phyloP scores from a whole-genome alignment of 352 stramenopile species.

The Globisporangium alternatum region DNA sequence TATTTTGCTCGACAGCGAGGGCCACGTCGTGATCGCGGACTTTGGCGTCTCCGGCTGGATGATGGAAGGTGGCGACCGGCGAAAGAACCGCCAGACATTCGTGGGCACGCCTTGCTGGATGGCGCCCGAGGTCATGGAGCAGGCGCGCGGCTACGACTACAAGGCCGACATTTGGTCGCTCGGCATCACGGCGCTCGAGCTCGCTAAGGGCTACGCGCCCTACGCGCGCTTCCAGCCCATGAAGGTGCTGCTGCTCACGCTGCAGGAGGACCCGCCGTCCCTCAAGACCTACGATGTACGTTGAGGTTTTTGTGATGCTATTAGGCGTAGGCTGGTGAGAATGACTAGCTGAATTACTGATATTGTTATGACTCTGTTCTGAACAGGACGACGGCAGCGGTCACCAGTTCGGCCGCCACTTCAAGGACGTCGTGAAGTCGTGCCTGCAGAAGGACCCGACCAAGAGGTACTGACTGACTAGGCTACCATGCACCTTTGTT shows the following conservation, averaged over 20 bases:
- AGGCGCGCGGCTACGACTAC: constrained; percentile 91
- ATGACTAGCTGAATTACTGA: not conserved
- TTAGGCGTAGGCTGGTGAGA: not conserved
- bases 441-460: constrained; percentile 86
- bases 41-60: constrained; percentile 99
- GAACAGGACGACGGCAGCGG: constrained; percentile 74
- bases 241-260: constrained; percentile 97
- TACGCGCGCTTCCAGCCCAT: constrained; percentile 98
- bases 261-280: constrained; percentile 95
- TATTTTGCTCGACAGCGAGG: constrained; percentile 92
- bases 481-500: not conserved
- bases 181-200: constrained; percentile 98
- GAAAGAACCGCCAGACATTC: constrained; percentile 96
- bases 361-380: not conserved
- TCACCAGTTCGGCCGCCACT: constrained; percentile 83
- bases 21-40: constrained; percentile 96
- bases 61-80: constrained; percentile 92
- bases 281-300: constrained; percentile 87
- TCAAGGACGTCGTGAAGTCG: constrained; percentile 88
- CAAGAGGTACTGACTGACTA: constrained; percentile 53
- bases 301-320: not conserved
- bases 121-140: constrained; percentile 92
- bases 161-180: constrained; percentile 99
- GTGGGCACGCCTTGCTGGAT: constrained; percentile 98
- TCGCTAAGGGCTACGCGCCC: constrained; percentile 98